A percentile compares a stretch with the other conserved stretches of the same genome.
phyloP scores from a whole-genome alignment of 768 basidiomycete genomes.

The Rhodotorula sphaerocarpa region DNA sequence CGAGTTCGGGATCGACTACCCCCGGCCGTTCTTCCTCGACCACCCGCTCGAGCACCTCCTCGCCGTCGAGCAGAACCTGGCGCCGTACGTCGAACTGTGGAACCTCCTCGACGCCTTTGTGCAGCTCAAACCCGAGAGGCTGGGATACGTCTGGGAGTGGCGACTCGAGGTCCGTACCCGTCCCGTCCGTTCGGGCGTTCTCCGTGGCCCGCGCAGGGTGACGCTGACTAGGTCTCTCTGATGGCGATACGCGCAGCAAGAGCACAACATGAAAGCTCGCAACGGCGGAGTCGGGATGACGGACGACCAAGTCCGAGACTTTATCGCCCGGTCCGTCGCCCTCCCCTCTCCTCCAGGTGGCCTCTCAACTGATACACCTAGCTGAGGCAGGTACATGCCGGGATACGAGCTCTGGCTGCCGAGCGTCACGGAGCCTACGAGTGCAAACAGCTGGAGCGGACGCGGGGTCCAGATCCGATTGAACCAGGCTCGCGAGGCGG shows the following conservation, averaged over 20 bases:
- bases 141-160: conserved; percentile 70
- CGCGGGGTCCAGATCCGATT: conserved; percentile 54
- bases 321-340: conserved; percentile 30
- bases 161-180: conserved; percentile 47
- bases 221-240: background rate
- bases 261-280: conserved; percentile 71
- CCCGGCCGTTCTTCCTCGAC: conserved; percentile 31
- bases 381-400: conserved; percentile 76
- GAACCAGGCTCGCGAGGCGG: conserved; percentile 50
- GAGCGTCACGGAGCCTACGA: conserved; percentile 45
- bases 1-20: conserved; percentile 20
- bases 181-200: background rate
- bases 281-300: conserved; percentile 87
- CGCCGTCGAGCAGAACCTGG: conserved; percentile 58
- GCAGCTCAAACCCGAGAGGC: conserved; percentile 52
- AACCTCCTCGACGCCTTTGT: conserved; percentile 62
- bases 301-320: conserved; percentile 63
- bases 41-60: conserved; percentile 50
- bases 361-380: background rate
- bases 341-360: background rate
- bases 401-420: conserved; percentile 80
- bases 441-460: conserved; percentile 49
- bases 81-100: conserved; percentile 62
- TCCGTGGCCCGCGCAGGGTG: background rate
- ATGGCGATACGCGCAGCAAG: conserved; percentile 53